Evolutionary conservation across 2,329 filamentous ascomycete species (phyloP).

Genomic region (Fusarium phyllophilum): DNA sequence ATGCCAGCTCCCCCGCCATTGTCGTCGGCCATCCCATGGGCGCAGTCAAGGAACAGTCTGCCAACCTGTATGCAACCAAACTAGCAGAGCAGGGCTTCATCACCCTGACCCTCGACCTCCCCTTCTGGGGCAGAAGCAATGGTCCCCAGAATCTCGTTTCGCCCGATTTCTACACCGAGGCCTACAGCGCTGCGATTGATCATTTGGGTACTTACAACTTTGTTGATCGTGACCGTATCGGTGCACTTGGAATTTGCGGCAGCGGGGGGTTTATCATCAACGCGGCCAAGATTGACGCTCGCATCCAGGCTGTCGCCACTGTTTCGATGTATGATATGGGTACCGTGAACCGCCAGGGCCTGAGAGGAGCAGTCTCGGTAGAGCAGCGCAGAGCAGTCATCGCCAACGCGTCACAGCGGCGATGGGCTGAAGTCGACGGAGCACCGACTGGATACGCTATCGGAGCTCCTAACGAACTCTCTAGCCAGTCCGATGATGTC

Average conservation of each 20-base stretch:
- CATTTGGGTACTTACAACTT: background rate
- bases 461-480: background rate
- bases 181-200: background rate
- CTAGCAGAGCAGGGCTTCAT: background rate
- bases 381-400: background rate
- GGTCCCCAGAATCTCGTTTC: background rate
- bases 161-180: background rate
- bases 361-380: background rate
- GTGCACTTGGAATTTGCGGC: background rate
- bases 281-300: background rate
- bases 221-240: background rate
- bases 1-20: background rate
- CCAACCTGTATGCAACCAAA: background rate
- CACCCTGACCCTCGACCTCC: background rate
- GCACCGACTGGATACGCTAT: accelerated
- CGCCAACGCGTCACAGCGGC: background rate
- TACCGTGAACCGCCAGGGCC: background rate
- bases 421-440: background rate
- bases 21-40: constrained; percentile 2
- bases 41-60: background rate
- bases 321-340: constrained; percentile 4
- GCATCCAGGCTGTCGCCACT: background rate
- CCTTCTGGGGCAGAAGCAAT: background rate
- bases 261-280: background rate
- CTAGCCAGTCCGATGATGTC: background rate